phyloP scores from a whole-genome alignment of 345 rosid species.

The Xanthoceras sorbifolium region DNA sequence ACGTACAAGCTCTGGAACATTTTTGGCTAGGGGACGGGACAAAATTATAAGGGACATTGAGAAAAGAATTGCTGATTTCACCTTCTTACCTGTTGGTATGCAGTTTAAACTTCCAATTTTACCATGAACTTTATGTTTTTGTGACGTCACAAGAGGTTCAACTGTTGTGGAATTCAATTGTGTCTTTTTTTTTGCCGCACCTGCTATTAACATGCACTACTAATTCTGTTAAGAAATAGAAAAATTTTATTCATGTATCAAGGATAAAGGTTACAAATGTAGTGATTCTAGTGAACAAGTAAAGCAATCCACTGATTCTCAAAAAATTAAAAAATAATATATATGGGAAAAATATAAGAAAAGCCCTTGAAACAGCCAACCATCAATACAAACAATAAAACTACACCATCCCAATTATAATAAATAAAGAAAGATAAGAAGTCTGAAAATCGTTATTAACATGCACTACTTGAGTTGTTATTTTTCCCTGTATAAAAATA shows the following conservation, averaged over 20 bases:
- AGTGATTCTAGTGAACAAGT: neutral
- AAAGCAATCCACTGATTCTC: neutral
- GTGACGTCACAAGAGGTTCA: neutral
- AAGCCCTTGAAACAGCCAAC: no score
- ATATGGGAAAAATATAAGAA: neutral
- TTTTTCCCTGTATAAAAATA: no score
- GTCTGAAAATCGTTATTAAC: no score
- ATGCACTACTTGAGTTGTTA: no score
- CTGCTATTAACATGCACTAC: neutral
- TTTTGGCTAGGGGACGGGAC: conserved; percentile 77
- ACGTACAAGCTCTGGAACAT: conserved; percentile 88
- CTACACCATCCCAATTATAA: no score
- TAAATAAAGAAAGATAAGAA: no score
- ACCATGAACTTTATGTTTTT: neutral
- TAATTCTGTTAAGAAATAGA: no score
- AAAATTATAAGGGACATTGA: conserved; percentile 72
- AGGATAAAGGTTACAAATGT: neutral
- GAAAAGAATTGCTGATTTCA: conserved; percentile 83
- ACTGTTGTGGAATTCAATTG: neutral
- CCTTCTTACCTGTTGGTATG: conserved; percentile 89
- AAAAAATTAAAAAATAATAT: no score
- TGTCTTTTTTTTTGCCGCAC: conserved; percentile 1
- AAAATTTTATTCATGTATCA: neutral
- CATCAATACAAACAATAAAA: no score
- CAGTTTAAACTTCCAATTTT: conserved; percentile 14